A percentile compares a stretch with the other conserved stretches of the same genome.
These are phyloP conservation scores for Phytophthora pinifolia DNA, from an alignment of 352 stramenopile species.

Conservation along the genomic window DNA sequence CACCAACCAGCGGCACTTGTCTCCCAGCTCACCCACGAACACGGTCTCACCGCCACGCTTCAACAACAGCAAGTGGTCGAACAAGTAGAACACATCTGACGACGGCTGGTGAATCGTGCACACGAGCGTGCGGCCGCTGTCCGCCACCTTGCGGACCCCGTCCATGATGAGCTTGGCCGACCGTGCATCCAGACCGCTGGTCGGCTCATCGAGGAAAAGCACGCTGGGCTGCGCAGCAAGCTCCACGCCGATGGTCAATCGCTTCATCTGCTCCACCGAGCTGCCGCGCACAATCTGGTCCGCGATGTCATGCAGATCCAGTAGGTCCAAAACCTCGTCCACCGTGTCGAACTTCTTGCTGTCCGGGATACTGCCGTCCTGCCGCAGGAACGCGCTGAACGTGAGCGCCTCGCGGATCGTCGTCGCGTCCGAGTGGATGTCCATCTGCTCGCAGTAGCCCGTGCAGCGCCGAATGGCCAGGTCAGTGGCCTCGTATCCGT, in stretches of 20 bases:
- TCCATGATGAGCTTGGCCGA: slow-evolving; percentile 20
- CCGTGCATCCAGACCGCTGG: slow-evolving; percentile 72
- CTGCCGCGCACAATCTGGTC: slow-evolving; percentile 42
- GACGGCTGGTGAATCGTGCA: slow-evolving; percentile 90
- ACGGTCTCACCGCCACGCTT: slow-evolving; percentile 43
- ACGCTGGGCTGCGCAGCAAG: slow-evolving; percentile 78
- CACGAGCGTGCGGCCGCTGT: slow-evolving; percentile 46
- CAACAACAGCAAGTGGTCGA: slow-evolving; percentile 68
- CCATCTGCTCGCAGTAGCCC: slow-evolving; percentile 77
- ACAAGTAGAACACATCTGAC: slow-evolving; percentile 76
- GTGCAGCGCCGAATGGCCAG: slow-evolving; percentile 41
- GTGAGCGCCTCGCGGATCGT: slow-evolving; percentile 86
- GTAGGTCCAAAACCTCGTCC: slow-evolving; percentile 33
- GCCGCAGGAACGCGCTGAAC: slow-evolving; percentile 85
- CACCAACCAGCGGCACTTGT: slow-evolving; percentile 31
- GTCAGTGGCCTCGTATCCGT: slow-evolving; percentile 38
- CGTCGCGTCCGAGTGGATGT: slow-evolving; percentile 78
- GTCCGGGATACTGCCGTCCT: slow-evolving; percentile 28
- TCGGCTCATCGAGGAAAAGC: slow-evolving; percentile 80
- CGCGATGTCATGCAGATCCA: slow-evolving; percentile 45
- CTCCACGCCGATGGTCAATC: slow-evolving; percentile 47
- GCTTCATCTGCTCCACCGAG: slow-evolving; percentile 53
- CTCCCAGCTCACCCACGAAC: slow-evolving; percentile 51
- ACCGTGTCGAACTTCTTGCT: slow-evolving; percentile 36
- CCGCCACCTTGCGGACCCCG: too few relatives aligned